Percentiles rank a stretch among this genome's conserved stretches.
These are phyloP conservation scores for Apiospora malaysiana DNA, from an alignment of 2,329 filamentous ascomycete species.

Conservation along the genomic window DNA sequence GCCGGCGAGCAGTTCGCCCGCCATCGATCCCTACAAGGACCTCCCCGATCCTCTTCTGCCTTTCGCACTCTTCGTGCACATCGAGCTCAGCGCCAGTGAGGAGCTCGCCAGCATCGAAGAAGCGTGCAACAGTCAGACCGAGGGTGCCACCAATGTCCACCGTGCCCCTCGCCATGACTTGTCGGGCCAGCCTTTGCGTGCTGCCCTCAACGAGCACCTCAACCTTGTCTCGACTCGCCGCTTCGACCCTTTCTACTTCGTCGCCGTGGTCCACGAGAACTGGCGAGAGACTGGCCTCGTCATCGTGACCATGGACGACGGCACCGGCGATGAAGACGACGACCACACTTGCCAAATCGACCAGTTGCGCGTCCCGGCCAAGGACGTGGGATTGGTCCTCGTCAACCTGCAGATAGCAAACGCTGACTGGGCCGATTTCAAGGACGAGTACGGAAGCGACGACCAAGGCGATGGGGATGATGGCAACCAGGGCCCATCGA, in stretches of 20 bases:
- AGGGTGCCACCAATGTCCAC: neutral
- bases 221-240: neutral
- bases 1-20: neutral
- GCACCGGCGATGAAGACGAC: neutral
- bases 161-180: slow-evolving; percentile 4
- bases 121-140: slow-evolving; percentile 2
- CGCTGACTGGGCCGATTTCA: slow-evolving; percentile 4
- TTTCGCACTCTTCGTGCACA: slow-evolving; percentile 13
- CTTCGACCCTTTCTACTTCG: slow-evolving; percentile 20
- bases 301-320: slow-evolving; percentile 18
- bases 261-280: slow-evolving; percentile 6
- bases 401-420: slow-evolving; percentile 18
- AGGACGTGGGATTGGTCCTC: neutral
- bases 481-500: neutral
- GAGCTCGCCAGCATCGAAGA: slow-evolving; percentile 13
- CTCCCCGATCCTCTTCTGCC: neutral
- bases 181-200: neutral
- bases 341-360: neutral
- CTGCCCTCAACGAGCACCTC: slow-evolving; percentile 1
- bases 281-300: neutral
- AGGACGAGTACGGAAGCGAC: neutral
- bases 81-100: neutral
- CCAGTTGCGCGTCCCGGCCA: slow-evolving; percentile 5
- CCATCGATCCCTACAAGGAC: slow-evolving; percentile 7
- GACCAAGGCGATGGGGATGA: neutral